Evolutionary conservation across 202 grass and related monocot species (phyloP).

Genomic region (Eragrostis tef): DNA sequence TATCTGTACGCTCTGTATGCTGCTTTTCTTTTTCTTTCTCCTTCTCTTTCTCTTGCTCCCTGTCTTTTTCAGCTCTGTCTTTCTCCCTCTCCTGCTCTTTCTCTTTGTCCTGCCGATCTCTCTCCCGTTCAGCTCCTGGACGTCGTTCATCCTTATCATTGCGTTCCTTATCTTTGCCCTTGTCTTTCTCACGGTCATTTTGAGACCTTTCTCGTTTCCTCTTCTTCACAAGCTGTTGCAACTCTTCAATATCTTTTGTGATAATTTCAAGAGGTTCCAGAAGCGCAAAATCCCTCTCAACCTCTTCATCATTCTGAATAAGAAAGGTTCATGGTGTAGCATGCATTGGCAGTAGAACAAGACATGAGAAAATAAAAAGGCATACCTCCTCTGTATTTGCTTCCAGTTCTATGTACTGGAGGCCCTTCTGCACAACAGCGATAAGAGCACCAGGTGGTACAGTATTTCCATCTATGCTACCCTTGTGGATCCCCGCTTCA

Average conservation of each 20-base stretch:
- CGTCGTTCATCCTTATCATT: conserved; percentile 59
- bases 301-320: conserved; percentile 74
- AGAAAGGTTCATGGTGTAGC: conserved; percentile 27
- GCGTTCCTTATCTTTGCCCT: conserved; percentile 63
- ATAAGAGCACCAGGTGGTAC: conserved; percentile 93
- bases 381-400: conserved; percentile 77
- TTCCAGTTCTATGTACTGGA: conserved; percentile 97
- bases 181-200: conserved; percentile 69
- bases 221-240: conserved; percentile 89
- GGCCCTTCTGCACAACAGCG: conserved; percentile 89
- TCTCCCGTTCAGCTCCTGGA: conserved; percentile 59
- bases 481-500: conserved; percentile 83
- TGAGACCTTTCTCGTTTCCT: conserved; percentile 68
- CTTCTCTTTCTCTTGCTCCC: conserved; percentile 62
- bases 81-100: conserved; percentile 71
- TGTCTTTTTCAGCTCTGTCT: conserved; percentile 69
- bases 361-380: conserved; percentile 35
- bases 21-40: conserved; percentile 68
- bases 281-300: conserved; percentile 77
- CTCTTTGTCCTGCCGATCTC: conserved; percentile 69
- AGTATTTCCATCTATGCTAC: conserved; percentile 74
- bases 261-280: conserved; percentile 95
- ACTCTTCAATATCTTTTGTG: conserved; percentile 82
- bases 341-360: neutral
- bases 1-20: conserved; percentile 60